A percentile compares a stretch with the other conserved stretches of the same genome.
phyloP scores from a whole-genome alignment of 441 rosid genomes.

The Pelargonium citronellum region DNA sequence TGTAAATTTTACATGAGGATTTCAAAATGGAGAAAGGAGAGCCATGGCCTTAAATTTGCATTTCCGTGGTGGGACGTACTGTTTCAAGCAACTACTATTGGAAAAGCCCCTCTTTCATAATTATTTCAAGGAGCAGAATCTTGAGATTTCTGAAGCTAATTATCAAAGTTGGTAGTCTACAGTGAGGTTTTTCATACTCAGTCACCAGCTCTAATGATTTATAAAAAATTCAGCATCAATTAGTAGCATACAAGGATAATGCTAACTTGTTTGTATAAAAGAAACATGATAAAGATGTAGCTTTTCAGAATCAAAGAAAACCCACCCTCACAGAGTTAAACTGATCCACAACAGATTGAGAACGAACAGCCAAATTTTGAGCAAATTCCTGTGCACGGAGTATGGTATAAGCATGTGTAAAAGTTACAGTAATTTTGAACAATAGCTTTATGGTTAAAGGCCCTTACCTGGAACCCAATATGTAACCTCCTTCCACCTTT shows the following conservation, averaged over 20 bases:
- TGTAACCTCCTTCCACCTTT: slow-evolving; percentile 96
- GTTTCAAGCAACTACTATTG: too few species aligned
- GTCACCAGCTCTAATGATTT: neutral
- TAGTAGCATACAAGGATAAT: neutral
- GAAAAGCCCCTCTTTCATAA: too few species aligned
- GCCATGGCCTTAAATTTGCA: neutral
- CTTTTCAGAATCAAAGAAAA: slow-evolving; percentile 11
- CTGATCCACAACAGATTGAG: slow-evolving; percentile 57
- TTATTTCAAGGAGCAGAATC: too few species aligned
- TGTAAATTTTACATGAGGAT: too few species aligned
- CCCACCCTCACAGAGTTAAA: slow-evolving; percentile 57
- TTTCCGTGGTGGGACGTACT: neutral
- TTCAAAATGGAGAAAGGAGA: neutral
- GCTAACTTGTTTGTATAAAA: neutral
- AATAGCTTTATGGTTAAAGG: slow-evolving; percentile 1
- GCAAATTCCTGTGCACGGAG: slow-evolving; percentile 55
- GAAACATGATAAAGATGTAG: neutral
- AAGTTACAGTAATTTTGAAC: neutral
- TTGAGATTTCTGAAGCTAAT: neutral
- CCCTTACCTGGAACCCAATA: slow-evolving; percentile 74
- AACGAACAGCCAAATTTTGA: slow-evolving; percentile 72
- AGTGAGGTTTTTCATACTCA: neutral
- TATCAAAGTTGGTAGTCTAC: neutral
- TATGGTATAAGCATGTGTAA: slow-evolving; percentile 1
- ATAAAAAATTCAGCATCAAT: neutral